Evolutionary conservation across 768 basidiomycete genomes (phyloP).

Genomic region (Tricholoma flavovirens): DNA sequence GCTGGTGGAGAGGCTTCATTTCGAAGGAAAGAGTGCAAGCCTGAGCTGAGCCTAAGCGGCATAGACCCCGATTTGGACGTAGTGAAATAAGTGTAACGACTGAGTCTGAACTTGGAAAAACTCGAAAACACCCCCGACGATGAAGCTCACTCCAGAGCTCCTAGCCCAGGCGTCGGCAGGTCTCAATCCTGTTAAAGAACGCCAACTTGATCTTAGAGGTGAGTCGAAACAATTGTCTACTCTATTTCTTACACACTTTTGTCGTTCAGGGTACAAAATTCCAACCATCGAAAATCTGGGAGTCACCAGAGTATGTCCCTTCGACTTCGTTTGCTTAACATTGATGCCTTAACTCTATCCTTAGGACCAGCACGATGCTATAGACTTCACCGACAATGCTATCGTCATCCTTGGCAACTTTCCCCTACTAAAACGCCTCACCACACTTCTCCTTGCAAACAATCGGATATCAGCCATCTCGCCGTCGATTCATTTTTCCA

Average conservation of each 20-base stretch:
- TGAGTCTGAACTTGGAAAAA: conserved; percentile 35
- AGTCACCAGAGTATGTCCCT: conserved; percentile 68
- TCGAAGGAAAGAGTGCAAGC: conserved; percentile 20
- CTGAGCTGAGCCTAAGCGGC: conserved; percentile 5
- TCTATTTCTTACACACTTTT: conserved; percentile 18
- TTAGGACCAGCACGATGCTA: conserved; percentile 90
- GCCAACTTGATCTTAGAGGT: conserved; percentile 91
- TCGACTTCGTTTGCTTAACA: conserved; percentile 13
- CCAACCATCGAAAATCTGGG: conserved; percentile 95
- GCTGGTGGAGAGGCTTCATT: conserved; percentile 70
- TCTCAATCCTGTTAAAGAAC: conserved; percentile 80
- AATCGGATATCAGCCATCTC: conserved; percentile 86
- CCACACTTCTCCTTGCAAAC: conserved; percentile 82
- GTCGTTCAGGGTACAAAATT: conserved; percentile 4
- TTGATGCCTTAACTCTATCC: conserved; percentile 9
- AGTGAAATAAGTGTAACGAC: conserved; percentile 21
- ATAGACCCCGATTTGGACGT: conserved; percentile 14
- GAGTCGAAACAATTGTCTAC: conserved; percentile 14
- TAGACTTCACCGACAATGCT: conserved; percentile 91
- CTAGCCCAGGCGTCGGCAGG: conserved; percentile 74
- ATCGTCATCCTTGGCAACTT: conserved; percentile 79
- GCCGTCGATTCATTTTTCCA: conserved; percentile 73
- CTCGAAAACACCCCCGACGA: conserved; percentile 33
- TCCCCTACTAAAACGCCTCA: conserved; percentile 79
- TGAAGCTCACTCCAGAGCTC: conserved; percentile 95